Evolutionary conservation across 352 stramenopile genomes (phyloP), one percentile per base, ranked within the genome.

Genomic region (Phytophthora ohioensis): DNA sequence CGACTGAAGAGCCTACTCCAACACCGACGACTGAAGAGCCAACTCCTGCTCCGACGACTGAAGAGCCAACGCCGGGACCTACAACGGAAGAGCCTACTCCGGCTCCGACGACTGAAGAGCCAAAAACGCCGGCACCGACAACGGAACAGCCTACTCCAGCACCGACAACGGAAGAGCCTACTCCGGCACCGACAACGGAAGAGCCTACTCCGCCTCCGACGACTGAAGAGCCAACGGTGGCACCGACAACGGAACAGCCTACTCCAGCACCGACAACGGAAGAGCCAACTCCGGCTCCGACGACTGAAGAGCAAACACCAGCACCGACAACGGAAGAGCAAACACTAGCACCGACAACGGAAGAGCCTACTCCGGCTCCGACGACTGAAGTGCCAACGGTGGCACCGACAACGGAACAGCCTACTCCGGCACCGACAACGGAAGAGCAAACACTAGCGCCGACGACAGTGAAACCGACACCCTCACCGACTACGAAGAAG

Each of bases 381-480:
- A 46, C 39, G 1, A 46, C 39, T 13, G 39, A 46, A 15, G 11
- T 21, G 17, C 39, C 39, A 1, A 46, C 39, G 0, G 13, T 13
- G 8, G 39, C 39, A 2, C 39, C 39, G 11, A 46, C 39, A 1
- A 46, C 39, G 0, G 39, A 46, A 21, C 13, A 46, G 17, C 39
- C 39, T 0, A 46, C 12, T 0, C 39, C 39, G 11, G 39, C 4
- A 1, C 39, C 39, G 12, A 46, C 39, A 0, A 46, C 39, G 0
- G 39, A 46, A 5, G 39, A 46, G 11, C 39, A 45, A 2, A 67
- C 58, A 3, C 32, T 46, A 12, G 32, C 58, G 8, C 58, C 58
- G 11, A 69, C 61, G 3, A 69, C 52, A 1, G n/a, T 9, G 31
- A 35, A 64, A 15, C 46, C 57, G 2, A 48, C 57, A 0, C 42